Conservation (phyloP, 495 filamentous ascomycete genomes). For the Tetracladium setigerum region DNA sequence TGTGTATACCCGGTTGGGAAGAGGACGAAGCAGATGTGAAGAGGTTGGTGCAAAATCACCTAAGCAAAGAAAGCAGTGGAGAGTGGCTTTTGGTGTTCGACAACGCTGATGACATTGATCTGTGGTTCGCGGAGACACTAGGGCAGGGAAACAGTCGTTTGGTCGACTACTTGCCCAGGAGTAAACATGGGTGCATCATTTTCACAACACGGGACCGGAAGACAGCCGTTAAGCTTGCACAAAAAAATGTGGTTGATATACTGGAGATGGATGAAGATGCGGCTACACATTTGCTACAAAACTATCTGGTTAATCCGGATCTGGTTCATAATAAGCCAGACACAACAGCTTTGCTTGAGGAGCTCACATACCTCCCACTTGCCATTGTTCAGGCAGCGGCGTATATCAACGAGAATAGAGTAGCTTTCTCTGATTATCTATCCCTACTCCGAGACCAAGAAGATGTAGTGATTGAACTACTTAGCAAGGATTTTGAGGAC, state of each 20-base stretch:
- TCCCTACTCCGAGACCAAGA: constrained; percentile 8
- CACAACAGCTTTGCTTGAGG: constrained; percentile 24
- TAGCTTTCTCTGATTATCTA: constrained; percentile 3
- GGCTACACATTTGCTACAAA: constrained; percentile 9
- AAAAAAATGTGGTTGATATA: constrained; percentile 20
- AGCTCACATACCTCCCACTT: constrained; percentile 35
- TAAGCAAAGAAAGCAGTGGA: constrained; percentile 2
- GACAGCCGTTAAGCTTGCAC: neutral
- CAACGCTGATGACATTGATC: constrained; percentile 11
- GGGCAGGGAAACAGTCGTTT: neutral
- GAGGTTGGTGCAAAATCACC: neutral
- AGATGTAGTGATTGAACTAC: constrained; percentile 17
- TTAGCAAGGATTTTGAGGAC: constrained; percentile 17
- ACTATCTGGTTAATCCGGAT: neutral
- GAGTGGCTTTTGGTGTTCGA: constrained; percentile 12
- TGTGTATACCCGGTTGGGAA: neutral
- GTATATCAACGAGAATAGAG: constrained; percentile 35
- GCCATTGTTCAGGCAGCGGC: constrained; percentile 41
- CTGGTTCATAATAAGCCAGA: constrained; percentile 3
- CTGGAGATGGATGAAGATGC: constrained; percentile 26
- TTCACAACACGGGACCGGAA: constrained; percentile 8
- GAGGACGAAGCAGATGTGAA: constrained; percentile 2
- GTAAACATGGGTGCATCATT: constrained; percentile 1
- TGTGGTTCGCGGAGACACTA: constrained; percentile 2
- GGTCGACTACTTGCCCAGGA: constrained; percentile 4